phyloP scores from a whole-genome alignment of 1,139 yeast species.

The Pneumocystis sp. region DNA sequence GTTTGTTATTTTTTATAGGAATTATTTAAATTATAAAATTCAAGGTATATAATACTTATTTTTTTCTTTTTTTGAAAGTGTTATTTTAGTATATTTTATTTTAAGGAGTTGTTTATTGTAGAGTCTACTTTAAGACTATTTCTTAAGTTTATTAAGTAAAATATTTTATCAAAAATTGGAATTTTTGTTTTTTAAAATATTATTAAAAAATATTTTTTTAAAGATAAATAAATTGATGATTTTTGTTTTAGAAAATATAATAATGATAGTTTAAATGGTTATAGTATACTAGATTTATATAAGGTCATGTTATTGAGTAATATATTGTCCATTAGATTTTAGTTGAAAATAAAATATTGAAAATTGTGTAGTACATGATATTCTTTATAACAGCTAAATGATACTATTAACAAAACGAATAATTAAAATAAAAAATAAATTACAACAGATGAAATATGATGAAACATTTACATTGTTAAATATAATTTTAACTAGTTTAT shows the following conservation, averaged over 20 bases:
- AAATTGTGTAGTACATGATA: constrained; percentile 12
- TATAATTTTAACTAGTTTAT: constrained; percentile 93
- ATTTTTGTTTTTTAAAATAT: constrained; percentile 14
- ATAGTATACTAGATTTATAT: constrained; percentile 5
- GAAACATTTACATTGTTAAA: constrained; percentile 60
- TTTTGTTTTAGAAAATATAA: constrained; percentile 20
- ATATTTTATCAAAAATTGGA: neutral
- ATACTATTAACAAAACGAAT: constrained; percentile 77
- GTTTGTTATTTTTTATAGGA: constrained; percentile 11
- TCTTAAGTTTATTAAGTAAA: neutral
- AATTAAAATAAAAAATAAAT: constrained; percentile 81
- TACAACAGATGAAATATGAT: constrained; percentile 61
- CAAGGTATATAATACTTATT: neutral
- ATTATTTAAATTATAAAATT: constrained; percentile 3
- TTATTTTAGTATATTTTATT: neutral
- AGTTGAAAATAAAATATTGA: constrained; percentile 2
- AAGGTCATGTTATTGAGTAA: neutral
- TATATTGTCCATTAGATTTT: neutral
- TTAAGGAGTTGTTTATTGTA: neutral
- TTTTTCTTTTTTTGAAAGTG: neutral
- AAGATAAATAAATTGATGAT: constrained; percentile 21
- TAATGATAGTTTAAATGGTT: constrained; percentile 22
- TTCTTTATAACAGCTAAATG: constrained; percentile 32
- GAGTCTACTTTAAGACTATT: neutral
- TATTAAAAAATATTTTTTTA: constrained; percentile 18